These are phyloP conservation scores for Colletotrichum chlorophyti DNA, from an alignment of 2,329 filamentous ascomycete species.

Conservation along the genomic window DNA sequence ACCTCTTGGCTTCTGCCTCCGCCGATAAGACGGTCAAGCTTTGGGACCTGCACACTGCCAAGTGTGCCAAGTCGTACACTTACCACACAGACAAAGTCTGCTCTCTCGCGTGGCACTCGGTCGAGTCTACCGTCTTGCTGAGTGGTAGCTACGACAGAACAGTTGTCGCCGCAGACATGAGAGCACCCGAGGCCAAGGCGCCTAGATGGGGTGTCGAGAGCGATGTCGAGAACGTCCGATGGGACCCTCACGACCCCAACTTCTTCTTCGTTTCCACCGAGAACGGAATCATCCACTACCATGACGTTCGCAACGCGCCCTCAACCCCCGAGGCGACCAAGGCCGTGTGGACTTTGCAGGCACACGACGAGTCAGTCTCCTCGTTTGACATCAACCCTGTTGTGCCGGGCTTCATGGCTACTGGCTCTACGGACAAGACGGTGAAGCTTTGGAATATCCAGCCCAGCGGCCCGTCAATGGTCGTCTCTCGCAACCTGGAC, in stretches of 20 bases:
- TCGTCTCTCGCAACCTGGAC: slow-evolving; percentile 89
- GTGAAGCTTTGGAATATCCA: slow-evolving; percentile 97
- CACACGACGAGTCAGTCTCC: slow-evolving; percentile 90
- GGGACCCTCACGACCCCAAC: slow-evolving; percentile 93
- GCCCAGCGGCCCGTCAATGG: slow-evolving; percentile 82
- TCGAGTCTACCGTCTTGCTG: slow-evolving; percentile 85
- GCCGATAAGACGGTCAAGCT: slow-evolving; percentile 98
- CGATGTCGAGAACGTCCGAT: slow-evolving; percentile 90
- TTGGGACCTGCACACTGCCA: slow-evolving; percentile 92
- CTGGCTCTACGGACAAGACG: slow-evolving; percentile 90
- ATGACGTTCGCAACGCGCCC: slow-evolving; percentile 82
- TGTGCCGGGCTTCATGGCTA: slow-evolving; percentile 92
- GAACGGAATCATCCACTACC: slow-evolving; percentile 88
- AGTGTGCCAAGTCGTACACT: slow-evolving; percentile 92
- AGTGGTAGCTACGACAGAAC: slow-evolving; percentile 96
- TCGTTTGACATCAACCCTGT: slow-evolving; percentile 90
- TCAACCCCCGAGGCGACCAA: slow-evolving; percentile 77
- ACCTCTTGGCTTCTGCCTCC: slow-evolving; percentile 91
- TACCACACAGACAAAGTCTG: slow-evolving; percentile 99
- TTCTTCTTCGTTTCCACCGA: slow-evolving; percentile 97
- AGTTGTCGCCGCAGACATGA: slow-evolving; percentile 94
- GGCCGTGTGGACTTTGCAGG: slow-evolving; percentile 92
- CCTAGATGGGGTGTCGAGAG: slow-evolving; percentile 93
- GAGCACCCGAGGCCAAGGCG: slow-evolving; percentile 81
- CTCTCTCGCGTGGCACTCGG: slow-evolving; percentile 90